Percentiles rank a stretch among this genome's conserved stretches.
These are phyloP conservation scores for Teratosphaeria viscida DNA, from an alignment of 2,329 filamentous ascomycete genomes.

Conservation along the genomic window DNA sequence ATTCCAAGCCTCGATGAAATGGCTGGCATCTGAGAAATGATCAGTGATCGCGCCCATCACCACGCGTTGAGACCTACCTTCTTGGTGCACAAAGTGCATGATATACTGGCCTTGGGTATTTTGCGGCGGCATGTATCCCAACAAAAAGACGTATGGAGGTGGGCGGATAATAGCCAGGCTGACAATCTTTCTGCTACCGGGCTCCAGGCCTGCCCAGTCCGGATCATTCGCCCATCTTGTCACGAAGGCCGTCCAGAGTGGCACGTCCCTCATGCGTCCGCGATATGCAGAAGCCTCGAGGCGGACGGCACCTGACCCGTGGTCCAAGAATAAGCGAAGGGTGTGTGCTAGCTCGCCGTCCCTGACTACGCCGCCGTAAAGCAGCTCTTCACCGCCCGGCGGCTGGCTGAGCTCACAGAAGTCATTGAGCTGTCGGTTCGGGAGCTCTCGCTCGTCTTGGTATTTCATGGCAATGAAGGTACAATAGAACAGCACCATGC, in stretches of 20 bases:
- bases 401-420: conserved; percentile 37
- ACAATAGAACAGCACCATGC: conserved; percentile 48
- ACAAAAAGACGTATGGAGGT: conserved; percentile 43
- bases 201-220: conserved; percentile 38
- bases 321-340: conserved; percentile 45
- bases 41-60: not conserved
- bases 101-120: conserved; percentile 13
- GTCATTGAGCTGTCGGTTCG: conserved; percentile 29
- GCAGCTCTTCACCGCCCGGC: conserved; percentile 4
- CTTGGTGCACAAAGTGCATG: conserved; percentile 16
- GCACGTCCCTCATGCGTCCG: conserved; percentile 43
- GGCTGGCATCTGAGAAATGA: conserved; percentile 11
- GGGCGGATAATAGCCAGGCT: conserved; percentile 40
- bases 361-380: conserved; percentile 43
- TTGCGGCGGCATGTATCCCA: conserved; percentile 37
- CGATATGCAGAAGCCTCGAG: conserved; percentile 47
- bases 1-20: conserved; percentile 17
- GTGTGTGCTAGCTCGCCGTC: conserved; percentile 44
- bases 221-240: conserved; percentile 37
- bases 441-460: conserved; percentile 37
- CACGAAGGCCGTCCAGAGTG: conserved; percentile 52
- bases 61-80: conserved; percentile 11
- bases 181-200: conserved; percentile 17
- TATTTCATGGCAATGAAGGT: conserved; percentile 48
- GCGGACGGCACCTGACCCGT: conserved; percentile 40